Percentiles rank a stretch among this genome's conserved stretches.
phyloP scores from a whole-genome alignment of 1,284 basidiomycete species.

The Puccinia coronata region DNA sequence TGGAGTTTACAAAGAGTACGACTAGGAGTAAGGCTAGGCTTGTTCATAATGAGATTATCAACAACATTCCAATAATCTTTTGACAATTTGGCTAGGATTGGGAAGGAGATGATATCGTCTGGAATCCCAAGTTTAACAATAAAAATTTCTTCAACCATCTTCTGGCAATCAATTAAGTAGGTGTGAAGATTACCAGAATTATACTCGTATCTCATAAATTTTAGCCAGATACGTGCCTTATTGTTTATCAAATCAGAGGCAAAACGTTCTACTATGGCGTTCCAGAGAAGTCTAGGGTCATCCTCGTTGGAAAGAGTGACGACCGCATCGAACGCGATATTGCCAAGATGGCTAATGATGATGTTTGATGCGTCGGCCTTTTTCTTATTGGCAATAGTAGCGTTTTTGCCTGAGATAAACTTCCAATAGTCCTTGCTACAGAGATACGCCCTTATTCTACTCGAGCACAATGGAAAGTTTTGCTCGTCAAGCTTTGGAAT shows the following conservation, averaged over 20 bases:
- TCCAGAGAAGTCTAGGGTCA: too few species aligned
- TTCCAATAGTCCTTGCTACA: neutral
- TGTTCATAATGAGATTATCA: neutral
- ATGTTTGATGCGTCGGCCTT: neutral
- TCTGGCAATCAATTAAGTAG: neutral
- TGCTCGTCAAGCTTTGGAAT: neutral
- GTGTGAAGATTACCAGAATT: neutral
- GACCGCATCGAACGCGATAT: neutral
- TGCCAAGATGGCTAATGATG: neutral
- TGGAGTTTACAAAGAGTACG: neutral
- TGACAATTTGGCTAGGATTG: neutral
- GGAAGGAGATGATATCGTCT: neutral
- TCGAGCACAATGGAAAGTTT: neutral
- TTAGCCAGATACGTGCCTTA: neutral
- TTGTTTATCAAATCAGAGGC: neutral
- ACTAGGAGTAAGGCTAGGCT: neutral
- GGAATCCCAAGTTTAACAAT: too few species aligned
- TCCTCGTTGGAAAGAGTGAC: neutral
- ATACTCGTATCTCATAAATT: conserved; percentile 1
- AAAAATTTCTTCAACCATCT: too few species aligned
- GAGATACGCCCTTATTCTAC: neutral
- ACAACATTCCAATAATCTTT: conserved; percentile 8
- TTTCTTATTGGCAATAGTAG: neutral
- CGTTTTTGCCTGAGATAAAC: neutral
- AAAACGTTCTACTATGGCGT: neutral